Base-by-base conservation (phyloP, 78 protist genomes). In the Guillardia theta region DNA sequence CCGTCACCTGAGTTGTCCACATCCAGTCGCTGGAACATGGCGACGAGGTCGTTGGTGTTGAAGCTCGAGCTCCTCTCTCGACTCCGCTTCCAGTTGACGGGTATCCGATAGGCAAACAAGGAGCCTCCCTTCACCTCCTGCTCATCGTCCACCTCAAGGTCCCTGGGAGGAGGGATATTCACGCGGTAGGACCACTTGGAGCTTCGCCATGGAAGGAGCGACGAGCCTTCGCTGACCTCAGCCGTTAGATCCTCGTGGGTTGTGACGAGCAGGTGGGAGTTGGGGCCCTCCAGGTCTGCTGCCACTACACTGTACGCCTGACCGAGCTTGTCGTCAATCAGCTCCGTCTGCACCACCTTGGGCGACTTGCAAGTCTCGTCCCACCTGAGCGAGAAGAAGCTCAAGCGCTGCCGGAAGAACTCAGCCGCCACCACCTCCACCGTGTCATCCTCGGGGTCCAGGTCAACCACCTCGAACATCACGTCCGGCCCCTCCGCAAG, bases 401-500 rank as follows among this genome's bases (percentile, higher is more conserved):
- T 78, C 43, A 78, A 48, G 24, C 90, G 47, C 90, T 43, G 45
- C 53, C 53, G 53, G 12, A 78, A 78, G 24, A 78, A 78, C 90
- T 78, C 90, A 27, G 90, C 90, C 21, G 90, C 90, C 37, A 78
- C 39, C 18, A 78, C 39, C 90, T 78, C 90, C 50, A 78, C 90
- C 15, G 90, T 78, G 48, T 6, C 50, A 30, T 78, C 90, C 53
- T 4, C 1, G 41, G 5, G 43, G 48, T 78, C 90, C 24, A 78
- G 50, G 24, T 78, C 90, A 18, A 43, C 90, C 44, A 78, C 90
- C 90, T 78, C 90, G 33, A 78, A 78, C 90, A 78, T 78, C 45
- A 78, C 90, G 50, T 78, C 90, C 48, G 90, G 90, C 1, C 90
- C 90, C 90, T 78, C 90, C 1, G 90, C 90, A 30, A 78, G 50